Percentiles rank a stretch among this genome's conserved stretches.
Evolutionary conservation across 371 early-diverging fungal species (phyloP).

Genomic region (Mortierella sp.): DNA sequence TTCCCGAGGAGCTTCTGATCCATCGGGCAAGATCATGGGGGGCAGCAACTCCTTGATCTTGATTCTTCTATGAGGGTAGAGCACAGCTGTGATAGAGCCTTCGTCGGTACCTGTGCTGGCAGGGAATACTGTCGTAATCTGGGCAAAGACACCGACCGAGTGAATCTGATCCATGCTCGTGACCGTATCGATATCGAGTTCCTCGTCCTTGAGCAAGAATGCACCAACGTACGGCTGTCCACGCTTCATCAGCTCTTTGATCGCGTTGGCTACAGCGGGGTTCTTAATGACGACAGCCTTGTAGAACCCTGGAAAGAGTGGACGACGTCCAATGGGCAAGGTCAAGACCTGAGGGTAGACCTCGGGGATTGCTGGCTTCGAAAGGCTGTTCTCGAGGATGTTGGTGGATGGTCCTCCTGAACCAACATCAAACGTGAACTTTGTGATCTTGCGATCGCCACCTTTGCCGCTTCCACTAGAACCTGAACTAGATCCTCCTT

Average conservation of each 20-base stretch:
- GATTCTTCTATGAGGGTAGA: slow-evolving; percentile 95
- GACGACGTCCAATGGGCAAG: slow-evolving; percentile 93
- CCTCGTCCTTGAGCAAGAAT: slow-evolving; percentile 91
- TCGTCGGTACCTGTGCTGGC: slow-evolving; percentile 83
- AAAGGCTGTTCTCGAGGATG: slow-evolving; percentile 69
- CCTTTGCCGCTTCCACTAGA: slow-evolving; percentile 9
- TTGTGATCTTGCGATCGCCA: slow-evolving; percentile 23
- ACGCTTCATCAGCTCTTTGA: slow-evolving; percentile 89
- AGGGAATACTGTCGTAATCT: slow-evolving; percentile 95
- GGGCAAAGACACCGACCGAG: slow-evolving; percentile 95
- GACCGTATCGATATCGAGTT: slow-evolving; percentile 86
- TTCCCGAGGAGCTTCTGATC: slow-evolving; percentile 47
- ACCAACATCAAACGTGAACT: slow-evolving; percentile 50
- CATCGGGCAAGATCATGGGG: slow-evolving; percentile 39
- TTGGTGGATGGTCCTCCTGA: slow-evolving; percentile 47
- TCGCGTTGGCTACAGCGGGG: slow-evolving; percentile 89
- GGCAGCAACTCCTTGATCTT: slow-evolving; percentile 79
- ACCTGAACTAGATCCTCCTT: slow-evolving; percentile 31
- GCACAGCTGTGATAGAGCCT: slow-evolving; percentile 89
- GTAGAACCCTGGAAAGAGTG: slow-evolving; percentile 97
- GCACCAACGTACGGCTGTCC: slow-evolving; percentile 96
- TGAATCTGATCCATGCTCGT: slow-evolving; percentile 83
- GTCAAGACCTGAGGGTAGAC: slow-evolving; percentile 92
- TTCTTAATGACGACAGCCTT: slow-evolving; percentile 96
- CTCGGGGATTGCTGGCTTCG: slow-evolving; percentile 86